Conservation (phyloP, 305 asterid genomes). For the Solanum hybrid region DNA sequence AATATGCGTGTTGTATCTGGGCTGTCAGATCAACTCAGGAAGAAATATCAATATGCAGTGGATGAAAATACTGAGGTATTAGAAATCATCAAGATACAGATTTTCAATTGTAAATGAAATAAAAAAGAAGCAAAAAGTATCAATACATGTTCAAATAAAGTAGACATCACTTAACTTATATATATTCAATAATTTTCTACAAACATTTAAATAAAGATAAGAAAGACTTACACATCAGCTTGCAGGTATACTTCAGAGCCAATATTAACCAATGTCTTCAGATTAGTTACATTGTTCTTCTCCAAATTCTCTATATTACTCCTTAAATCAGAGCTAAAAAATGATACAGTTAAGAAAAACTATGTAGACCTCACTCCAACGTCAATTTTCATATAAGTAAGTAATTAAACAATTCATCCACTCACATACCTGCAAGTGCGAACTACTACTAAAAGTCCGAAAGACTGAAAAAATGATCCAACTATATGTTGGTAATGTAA, state of each 20-base stretch:
- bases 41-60: neutral
- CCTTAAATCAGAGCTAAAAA: constrained; percentile 69
- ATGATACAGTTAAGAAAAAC: constrained; percentile 25
- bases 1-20: constrained; percentile 70
- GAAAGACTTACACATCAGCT: constrained; percentile 70
- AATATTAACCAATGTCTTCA: constrained; percentile 69
- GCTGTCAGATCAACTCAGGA: constrained; percentile 28
- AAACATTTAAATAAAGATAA: neutral
- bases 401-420: neutral
- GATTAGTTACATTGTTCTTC: constrained; percentile 64
- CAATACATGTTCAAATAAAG: neutral
- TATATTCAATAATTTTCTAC: neutral
- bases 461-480: neutral
- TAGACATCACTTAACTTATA: neutral
- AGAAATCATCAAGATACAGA: neutral
- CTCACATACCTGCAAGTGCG: neutral
- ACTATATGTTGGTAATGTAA: neutral
- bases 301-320: constrained; percentile 74
- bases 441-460: neutral
- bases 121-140: neutral
- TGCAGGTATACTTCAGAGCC: constrained; percentile 84
- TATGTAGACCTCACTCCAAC: neutral
- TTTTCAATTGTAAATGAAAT: neutral
- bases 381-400: neutral
- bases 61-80: neutral